phyloP scores from a whole-genome alignment of 2,329 filamentous ascomycete species.

The Diaporthe longicolla region DNA sequence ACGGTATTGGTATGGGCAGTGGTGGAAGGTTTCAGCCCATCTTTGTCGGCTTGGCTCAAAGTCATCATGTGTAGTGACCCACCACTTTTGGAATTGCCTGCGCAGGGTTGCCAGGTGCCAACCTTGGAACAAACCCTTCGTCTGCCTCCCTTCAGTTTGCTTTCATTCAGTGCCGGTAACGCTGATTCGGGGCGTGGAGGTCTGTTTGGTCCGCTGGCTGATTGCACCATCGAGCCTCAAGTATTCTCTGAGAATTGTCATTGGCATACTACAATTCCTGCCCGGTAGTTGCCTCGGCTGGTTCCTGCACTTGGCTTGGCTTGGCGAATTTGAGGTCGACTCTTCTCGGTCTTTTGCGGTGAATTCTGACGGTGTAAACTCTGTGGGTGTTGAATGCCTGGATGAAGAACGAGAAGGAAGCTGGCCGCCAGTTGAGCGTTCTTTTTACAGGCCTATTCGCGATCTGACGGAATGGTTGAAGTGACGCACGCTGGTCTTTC shows the following conservation, averaged over 20 bases:
- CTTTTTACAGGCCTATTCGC: background rate
- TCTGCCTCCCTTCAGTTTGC: background rate
- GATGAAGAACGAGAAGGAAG: fast-evolving
- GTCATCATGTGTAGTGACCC: background rate
- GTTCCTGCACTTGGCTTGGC: background rate
- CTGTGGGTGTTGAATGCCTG: background rate
- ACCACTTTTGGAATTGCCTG: too few relatives aligned
- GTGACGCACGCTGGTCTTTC: background rate
- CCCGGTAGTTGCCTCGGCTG: too few relatives aligned
- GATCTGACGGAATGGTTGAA: background rate
- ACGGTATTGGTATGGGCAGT: background rate
- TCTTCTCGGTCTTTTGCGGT: background rate
- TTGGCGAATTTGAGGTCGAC: background rate
- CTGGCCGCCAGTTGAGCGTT: too few relatives aligned
- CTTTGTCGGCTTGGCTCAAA: background rate
- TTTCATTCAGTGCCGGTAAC: background rate
- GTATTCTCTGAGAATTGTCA: background rate
- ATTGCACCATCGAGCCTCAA: background rate
- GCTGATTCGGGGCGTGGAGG: too few relatives aligned
- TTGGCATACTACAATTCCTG: background rate
- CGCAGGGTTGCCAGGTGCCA: too few relatives aligned
- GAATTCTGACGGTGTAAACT: background rate
- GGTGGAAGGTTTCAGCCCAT: background rate
- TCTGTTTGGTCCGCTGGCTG: background rate
- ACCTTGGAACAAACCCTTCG: too few relatives aligned